phyloP scores from a whole-genome alignment of 495 filamentous ascomycete species.

The Annulohypoxylon moriforme region DNA sequence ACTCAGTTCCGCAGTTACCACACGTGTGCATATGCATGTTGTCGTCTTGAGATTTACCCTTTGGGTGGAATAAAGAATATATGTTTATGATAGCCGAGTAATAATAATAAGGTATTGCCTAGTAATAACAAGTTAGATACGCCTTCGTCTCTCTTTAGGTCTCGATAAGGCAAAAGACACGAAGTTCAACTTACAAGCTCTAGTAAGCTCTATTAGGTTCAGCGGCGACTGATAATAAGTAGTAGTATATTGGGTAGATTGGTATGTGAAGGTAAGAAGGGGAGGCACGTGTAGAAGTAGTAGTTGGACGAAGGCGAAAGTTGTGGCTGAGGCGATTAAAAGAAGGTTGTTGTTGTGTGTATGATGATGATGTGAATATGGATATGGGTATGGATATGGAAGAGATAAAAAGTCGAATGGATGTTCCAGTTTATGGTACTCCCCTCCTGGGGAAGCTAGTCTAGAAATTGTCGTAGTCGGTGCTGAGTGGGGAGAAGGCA shows the following conservation, averaged over 20 bases:
- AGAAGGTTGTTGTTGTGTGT: constrained; percentile 24
- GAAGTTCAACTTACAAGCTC: constrained; percentile 26
- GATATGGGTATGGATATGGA: constrained; percentile 13
- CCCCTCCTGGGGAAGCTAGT: constrained; percentile 39
- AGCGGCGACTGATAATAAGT: constrained; percentile 3
- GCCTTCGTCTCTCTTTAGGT: background rate
- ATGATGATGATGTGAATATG: constrained; percentile 8
- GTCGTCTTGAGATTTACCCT: constrained; percentile 24
- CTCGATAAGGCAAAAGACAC: background rate
- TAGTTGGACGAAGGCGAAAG: constrained; percentile 21
- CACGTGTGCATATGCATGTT: constrained; percentile 51
- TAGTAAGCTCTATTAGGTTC: constrained; percentile 20
- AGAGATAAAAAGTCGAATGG: constrained; percentile 32
- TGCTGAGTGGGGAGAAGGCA: background rate
- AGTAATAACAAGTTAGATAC: constrained; percentile 19
- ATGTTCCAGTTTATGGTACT: constrained; percentile 11
- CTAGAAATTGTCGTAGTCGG: constrained; percentile 30
- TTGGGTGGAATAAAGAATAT: constrained; percentile 21
- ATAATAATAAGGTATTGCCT: constrained; percentile 18
- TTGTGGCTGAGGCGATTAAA: constrained; percentile 25
- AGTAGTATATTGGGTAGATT: background rate
- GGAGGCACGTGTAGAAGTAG: constrained; percentile 29
- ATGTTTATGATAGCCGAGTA: constrained; percentile 14
- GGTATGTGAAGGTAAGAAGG: constrained; percentile 7
- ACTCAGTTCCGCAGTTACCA: constrained; percentile 51